Base-by-base conservation (phyloP, 1,284 basidiomycete species). In the Ceratobasidium sp. region DNA sequence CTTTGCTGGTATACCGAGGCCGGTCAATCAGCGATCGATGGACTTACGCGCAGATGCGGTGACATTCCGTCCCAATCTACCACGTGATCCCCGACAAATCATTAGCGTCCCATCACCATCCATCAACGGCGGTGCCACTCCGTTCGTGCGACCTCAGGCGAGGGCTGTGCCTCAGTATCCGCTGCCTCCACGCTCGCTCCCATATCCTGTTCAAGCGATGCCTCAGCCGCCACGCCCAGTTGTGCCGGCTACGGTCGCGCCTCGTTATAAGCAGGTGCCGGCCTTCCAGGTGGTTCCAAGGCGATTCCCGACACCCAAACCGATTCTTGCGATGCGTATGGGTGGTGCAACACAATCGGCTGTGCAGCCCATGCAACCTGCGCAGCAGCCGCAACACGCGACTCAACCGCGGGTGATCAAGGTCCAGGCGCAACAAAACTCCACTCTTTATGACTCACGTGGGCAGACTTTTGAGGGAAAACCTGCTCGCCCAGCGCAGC, bases 21-120 rank as follows among this genome's bases (percentile, higher is more conserved):
- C 30, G 41, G 52, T 39, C 36, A 19, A 64, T 64, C 62, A 66
- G 62, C 62, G 62, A 56, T 66, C 62, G 41, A 66, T 54, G 52
- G 62, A 66, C 49, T 46, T 66, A 50, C 62, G 62, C 25, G 62
- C 50, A 29, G 62, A 66, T 42, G 62, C 62, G 25, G 41, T 54
- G 39, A 39, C 62, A 13, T 66, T 66, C 23, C 62, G 39, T 23
- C 59, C 59, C 3, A 16, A 27, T 21, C 23, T 21, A 1, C 25
- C 62, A 66, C 62, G 62, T 66, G 62, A 66, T 44, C 25, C 49
- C 27, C 62, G 62, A 30, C 62, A 66, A 66, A 66, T 66, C 62
- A 56, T 39, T 27, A 66, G 16, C 39, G 62, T 54, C 50, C 52
- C 62, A 66, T 54, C 54, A 50, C 62, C 62, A 66, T 66, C 62